Percentiles rank a stretch among this genome's conserved stretches.
Evolutionary conservation across 2,329 filamentous ascomycete genomes (phyloP).

Genomic region (Xylaria arbuscula): DNA sequence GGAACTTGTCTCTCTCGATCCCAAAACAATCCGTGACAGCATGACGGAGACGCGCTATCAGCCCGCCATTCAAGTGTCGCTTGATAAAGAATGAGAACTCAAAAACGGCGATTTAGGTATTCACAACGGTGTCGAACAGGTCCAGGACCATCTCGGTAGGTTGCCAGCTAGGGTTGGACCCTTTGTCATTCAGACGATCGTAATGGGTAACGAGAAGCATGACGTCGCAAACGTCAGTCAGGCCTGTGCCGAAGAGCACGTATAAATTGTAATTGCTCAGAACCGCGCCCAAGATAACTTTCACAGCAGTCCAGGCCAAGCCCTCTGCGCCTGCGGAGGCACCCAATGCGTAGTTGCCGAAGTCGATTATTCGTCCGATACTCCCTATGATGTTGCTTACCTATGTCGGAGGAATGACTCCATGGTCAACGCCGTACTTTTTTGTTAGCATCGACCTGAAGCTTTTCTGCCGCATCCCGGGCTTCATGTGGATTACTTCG

Average conservation of each 20-base stretch:
- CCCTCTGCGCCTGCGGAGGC: not conserved
- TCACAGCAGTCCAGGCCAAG: not conserved
- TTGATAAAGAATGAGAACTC: not conserved
- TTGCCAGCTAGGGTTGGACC: not conserved
- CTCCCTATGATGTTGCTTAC: not conserved
- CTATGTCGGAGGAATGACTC: not conserved
- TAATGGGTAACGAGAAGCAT: constrained; percentile 1
- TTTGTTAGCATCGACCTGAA: not conserved
- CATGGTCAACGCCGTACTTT: not conserved
- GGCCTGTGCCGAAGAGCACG: not conserved
- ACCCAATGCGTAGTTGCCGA: not conserved
- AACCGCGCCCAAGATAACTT: not conserved
- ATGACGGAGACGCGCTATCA: not conserved
- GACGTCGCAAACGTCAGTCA: not conserved
- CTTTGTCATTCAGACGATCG: not conserved
- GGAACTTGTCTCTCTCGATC: not conserved
- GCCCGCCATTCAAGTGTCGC: not conserved
- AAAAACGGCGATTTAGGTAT: not conserved
- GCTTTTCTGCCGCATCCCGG: not conserved
- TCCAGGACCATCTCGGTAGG: not conserved
- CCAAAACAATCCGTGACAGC: not conserved
- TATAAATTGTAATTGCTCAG: not conserved
- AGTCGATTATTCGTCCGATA: not conserved
- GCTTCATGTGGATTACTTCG: not conserved
- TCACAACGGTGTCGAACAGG: not conserved